A percentile compares a stretch with the other conserved stretches of the same genome.
Conservation (phyloP, 106 monocot species). For the Phalaenopsis equestris region DNA sequence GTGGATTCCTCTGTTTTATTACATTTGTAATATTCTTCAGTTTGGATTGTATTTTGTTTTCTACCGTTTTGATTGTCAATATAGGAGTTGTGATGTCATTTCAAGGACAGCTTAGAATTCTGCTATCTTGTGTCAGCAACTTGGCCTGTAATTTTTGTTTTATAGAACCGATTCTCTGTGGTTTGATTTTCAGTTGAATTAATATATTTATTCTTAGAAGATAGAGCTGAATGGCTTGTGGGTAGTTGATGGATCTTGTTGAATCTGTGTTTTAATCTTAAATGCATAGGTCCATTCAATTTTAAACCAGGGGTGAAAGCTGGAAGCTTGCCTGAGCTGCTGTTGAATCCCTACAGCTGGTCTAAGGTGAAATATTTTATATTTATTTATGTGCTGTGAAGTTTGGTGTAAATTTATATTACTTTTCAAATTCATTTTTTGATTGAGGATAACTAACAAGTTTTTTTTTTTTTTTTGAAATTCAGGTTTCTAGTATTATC, state of each 20-base stretch:
- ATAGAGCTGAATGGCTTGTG: not conserved
- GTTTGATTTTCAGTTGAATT: not conserved
- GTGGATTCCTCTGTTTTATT: not conserved
- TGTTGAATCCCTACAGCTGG: constrained; percentile 92
- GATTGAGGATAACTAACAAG: not conserved
- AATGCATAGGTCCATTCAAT: constrained; percentile 69
- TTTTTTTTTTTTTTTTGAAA: not conserved
- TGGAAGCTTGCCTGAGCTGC: constrained; percentile 48
- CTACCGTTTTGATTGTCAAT: not conserved
- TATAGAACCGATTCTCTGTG: not conserved
- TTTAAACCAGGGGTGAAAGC: constrained; percentile 36
- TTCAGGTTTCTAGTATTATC: constrained; percentile 73
- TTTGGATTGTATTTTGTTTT: not conserved
- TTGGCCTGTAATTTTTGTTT: not conserved
- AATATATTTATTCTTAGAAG: not conserved
- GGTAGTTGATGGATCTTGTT: not conserved
- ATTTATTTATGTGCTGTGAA: not conserved
- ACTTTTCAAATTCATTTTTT: not conserved
- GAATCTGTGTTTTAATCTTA: not conserved
- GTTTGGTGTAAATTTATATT: not conserved
- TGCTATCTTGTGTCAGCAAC: no score
- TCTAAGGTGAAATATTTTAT: constrained; percentile 44
- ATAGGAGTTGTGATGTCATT: not conserved
- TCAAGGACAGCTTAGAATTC: no score
- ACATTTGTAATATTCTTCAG: not conserved